These are phyloP conservation scores for Tuber melanosporum DNA, from an alignment of 495 filamentous ascomycete genomes.

Conservation along the genomic window DNA sequence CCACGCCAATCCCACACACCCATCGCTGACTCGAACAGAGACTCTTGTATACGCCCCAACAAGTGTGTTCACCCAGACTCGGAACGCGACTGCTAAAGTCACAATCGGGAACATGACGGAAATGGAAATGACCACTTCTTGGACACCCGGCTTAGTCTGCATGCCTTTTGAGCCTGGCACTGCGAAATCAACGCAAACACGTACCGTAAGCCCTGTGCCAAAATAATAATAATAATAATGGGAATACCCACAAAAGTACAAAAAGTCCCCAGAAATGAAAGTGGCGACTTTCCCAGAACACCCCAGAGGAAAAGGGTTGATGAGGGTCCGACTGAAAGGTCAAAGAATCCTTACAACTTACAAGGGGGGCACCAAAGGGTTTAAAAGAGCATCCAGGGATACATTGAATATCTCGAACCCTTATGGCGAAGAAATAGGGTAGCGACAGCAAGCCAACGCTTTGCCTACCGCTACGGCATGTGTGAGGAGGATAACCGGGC, in stretches of 20 bases:
- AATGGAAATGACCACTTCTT: slow-evolving; percentile 6
- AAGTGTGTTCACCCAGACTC: slow-evolving; percentile 3
- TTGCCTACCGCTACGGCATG: background rate
- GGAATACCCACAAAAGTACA: background rate
- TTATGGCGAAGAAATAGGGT: background rate
- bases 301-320: background rate
- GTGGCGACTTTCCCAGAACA: background rate
- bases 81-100: background rate
- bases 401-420: background rate
- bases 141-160: background rate
- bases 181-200: background rate
- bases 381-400: background rate
- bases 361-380: slow-evolving; percentile 1
- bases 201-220: background rate
- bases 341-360: background rate
- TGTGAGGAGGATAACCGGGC: background rate
- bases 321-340: background rate
- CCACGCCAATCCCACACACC: slow-evolving; percentile 6
- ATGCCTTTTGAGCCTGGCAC: background rate
- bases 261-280: background rate
- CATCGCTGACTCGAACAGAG: slow-evolving; percentile 12
- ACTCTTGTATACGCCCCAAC: background rate
- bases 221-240: background rate
- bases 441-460: background rate
- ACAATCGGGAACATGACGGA: slow-evolving; percentile 8